phyloP scores from a whole-genome alignment of 768 basidiomycete species.

The Thelephora aurantiotincta region DNA sequence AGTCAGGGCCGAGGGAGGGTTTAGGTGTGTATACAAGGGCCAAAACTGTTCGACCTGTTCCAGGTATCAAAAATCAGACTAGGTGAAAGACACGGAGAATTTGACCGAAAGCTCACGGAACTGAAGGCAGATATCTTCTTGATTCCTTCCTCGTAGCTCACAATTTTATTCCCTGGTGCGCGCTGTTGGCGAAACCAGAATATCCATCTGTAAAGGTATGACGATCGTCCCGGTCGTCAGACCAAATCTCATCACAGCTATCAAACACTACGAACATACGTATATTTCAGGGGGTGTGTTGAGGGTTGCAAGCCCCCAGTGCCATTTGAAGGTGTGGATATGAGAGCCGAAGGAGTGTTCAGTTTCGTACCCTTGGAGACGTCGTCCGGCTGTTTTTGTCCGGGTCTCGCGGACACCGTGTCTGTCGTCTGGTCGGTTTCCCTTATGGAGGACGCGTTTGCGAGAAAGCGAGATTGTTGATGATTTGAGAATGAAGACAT shows the following conservation, averaged over 20 bases:
- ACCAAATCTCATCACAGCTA: constrained; percentile 11
- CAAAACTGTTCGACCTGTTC: constrained; percentile 86
- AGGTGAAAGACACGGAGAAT: no score
- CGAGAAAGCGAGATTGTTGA: constrained; percentile 47
- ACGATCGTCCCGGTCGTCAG: neutral
- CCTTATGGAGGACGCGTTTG: constrained; percentile 25
- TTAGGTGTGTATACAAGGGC: constrained; percentile 86
- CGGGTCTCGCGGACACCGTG: constrained; percentile 11
- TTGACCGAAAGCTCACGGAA: constrained; percentile 32
- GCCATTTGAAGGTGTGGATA: constrained; percentile 5
- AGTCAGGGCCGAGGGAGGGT: constrained; percentile 61
- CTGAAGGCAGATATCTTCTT: constrained; percentile 84
- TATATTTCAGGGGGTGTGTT: constrained; percentile 71
- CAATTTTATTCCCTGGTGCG: constrained; percentile 77
- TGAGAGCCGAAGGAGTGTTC: constrained; percentile 8
- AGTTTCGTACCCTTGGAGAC: constrained; percentile 11
- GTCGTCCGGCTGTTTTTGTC: constrained; percentile 10
- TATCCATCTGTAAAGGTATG: constrained; percentile 45
- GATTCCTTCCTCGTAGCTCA: constrained; percentile 90
- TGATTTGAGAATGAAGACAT: constrained; percentile 53
- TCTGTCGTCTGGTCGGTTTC: constrained; percentile 8
- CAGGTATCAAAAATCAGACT: neutral
- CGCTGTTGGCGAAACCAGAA: constrained; percentile 91
- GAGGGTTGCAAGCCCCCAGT: constrained; percentile 6
- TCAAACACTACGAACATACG: constrained; percentile 58